Evolutionary conservation across 2,329 filamentous ascomycete species (phyloP).

Genomic region (Sphaerulina musiva): DNA sequence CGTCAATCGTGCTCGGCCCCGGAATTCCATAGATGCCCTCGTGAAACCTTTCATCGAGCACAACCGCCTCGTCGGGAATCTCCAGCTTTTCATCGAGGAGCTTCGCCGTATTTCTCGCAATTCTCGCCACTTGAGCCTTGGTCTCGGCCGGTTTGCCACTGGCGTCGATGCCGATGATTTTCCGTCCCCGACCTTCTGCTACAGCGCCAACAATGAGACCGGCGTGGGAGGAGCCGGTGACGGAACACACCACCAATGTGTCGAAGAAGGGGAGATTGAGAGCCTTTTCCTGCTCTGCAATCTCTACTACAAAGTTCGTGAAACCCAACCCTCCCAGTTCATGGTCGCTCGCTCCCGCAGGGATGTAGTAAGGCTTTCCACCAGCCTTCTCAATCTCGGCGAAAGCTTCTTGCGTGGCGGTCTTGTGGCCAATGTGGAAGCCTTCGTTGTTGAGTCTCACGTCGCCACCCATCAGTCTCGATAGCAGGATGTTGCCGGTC

Average conservation of each 20-base stretch:
- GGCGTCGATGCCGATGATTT: slow-evolving; percentile 62
- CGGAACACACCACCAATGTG: slow-evolving; percentile 57
- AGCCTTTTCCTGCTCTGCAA: slow-evolving; percentile 56
- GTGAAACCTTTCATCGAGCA: slow-evolving; percentile 60
- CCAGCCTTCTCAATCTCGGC: slow-evolving; percentile 49
- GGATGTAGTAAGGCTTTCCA: slow-evolving; percentile 63
- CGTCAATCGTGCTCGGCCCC: slow-evolving; percentile 58
- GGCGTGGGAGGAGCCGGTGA: slow-evolving; percentile 64
- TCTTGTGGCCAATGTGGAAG: slow-evolving; percentile 62
- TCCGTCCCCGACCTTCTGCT: slow-evolving; percentile 41
- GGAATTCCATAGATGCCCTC: slow-evolving; percentile 63
- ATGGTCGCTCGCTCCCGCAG: slow-evolving; percentile 64
- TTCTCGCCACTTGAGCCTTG: slow-evolving; percentile 58
- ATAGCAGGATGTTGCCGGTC: slow-evolving; percentile 67
- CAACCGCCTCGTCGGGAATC: slow-evolving; percentile 56
- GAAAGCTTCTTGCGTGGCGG: slow-evolving; percentile 47
- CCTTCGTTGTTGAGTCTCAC: slow-evolving; percentile 53
- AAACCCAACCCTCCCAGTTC: slow-evolving; percentile 64
- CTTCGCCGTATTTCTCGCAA: slow-evolving; percentile 56
- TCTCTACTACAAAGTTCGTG: slow-evolving; percentile 64
- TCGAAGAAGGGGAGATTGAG: slow-evolving; percentile 58
- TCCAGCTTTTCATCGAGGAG: slow-evolving; percentile 58
- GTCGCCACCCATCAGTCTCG: slow-evolving; percentile 48
- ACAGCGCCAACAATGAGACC: slow-evolving; percentile 70
- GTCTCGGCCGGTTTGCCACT: slow-evolving; percentile 56